These are phyloP conservation scores for Megacollybia marginata DNA, from an alignment of 768 basidiomycete genomes.

Conservation along the genomic window DNA sequence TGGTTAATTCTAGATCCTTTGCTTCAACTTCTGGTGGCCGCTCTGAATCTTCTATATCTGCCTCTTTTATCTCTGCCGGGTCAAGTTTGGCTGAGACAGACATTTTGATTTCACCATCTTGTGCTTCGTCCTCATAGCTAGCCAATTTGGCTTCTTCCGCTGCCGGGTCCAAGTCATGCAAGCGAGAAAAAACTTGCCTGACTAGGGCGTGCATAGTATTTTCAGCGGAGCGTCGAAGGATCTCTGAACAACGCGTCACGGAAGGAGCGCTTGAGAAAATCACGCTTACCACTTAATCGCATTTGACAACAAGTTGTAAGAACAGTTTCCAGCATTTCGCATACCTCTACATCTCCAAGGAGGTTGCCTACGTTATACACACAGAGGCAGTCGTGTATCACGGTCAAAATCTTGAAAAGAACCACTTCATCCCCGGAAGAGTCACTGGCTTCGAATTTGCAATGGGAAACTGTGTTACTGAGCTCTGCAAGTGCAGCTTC, in stretches of 20 bases:
- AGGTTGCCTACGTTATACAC: constrained; percentile 52
- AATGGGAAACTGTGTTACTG: constrained; percentile 86
- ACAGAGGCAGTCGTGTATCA: constrained; percentile 80
- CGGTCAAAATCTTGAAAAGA: constrained; percentile 81
- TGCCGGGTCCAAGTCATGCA: constrained; percentile 58
- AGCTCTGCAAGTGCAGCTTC: constrained; percentile 70
- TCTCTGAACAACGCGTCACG: constrained; percentile 41
- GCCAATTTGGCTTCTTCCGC: constrained; percentile 62
- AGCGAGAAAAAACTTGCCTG: constrained; percentile 68
- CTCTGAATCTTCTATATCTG: constrained; percentile 6
- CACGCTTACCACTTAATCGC: constrained; percentile 78
- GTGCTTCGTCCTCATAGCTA: constrained; percentile 39
- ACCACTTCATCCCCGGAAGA: constrained; percentile 98
- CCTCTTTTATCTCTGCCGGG: constrained; percentile 6
- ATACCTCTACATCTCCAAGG: constrained; percentile 89
- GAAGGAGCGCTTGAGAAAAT: background rate
- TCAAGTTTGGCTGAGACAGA: constrained; percentile 34
- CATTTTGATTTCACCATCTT: constrained; percentile 55
- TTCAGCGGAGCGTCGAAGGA: constrained; percentile 81
- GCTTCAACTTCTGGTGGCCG: constrained; percentile 2
- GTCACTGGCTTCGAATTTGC: constrained; percentile 97
- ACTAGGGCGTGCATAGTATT: constrained; percentile 85
- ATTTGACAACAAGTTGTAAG: constrained; percentile 96
- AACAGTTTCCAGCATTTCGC: constrained; percentile 97
- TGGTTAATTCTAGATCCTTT: background rate